Evolutionary conservation across 306 rosid species (phyloP).

Genomic region (Vigna unguiculata): DNA sequence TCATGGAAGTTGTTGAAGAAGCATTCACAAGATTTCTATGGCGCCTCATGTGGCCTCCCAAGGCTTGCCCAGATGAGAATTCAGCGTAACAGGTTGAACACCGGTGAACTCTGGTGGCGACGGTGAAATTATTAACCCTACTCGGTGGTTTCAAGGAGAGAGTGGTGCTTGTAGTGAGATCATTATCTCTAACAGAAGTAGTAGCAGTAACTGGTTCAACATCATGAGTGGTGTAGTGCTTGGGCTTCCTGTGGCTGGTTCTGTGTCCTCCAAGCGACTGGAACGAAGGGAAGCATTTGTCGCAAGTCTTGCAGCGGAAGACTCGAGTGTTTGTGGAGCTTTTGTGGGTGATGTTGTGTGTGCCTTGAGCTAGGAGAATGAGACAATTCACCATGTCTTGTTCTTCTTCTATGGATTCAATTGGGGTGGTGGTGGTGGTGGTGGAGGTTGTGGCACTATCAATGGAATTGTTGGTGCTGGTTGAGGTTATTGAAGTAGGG

Average conservation of each 20-base stretch:
- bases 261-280: conserved; percentile 97
- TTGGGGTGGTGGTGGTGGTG: conserved; percentile 20
- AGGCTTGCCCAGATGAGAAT: conserved; percentile 90
- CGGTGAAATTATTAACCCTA: conserved; percentile 31
- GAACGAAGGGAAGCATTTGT: conserved; percentile 75
- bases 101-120: conserved; percentile 60
- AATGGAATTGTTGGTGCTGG: conserved; percentile 29
- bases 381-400: conserved; percentile 82
- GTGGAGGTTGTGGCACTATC: conserved; percentile 23
- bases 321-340: conserved; percentile 30
- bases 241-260: conserved; percentile 83
- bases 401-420: conserved; percentile 50
- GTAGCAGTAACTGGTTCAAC: conserved; percentile 8
- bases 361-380: conserved; percentile 78
- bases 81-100: conserved; percentile 84
- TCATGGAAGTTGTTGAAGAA: neutral
- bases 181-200: conserved; percentile 2
- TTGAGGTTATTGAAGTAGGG: conserved; percentile 51
- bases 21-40: conserved; percentile 60
- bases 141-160: conserved; percentile 65
- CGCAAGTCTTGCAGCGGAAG: conserved; percentile 85
- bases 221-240: conserved; percentile 10
- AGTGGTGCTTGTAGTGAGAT: conserved; percentile 49
- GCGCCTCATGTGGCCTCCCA: conserved; percentile 96
- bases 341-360: neutral